A percentile compares a stretch with the other conserved stretches of the same genome.
These are phyloP conservation scores for Microcera coccophila DNA, from an alignment of 2,329 filamentous ascomycete species.

Conservation along the genomic window DNA sequence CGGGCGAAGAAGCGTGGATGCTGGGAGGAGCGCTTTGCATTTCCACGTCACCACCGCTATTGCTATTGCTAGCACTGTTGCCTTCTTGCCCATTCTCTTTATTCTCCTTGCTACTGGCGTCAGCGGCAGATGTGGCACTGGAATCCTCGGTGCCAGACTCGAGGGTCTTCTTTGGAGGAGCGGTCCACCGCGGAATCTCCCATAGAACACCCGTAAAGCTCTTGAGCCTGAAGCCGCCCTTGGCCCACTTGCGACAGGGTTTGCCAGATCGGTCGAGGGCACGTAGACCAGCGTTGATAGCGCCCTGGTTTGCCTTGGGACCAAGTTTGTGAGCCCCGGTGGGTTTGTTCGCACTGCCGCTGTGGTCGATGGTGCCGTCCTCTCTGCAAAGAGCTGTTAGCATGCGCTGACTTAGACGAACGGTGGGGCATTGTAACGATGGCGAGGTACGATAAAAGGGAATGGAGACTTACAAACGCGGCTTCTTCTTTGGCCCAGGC, in stretches of 20 bases:
- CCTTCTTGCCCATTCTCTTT: slow-evolving; percentile 54
- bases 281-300: slow-evolving; percentile 93
- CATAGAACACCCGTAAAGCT: slow-evolving; percentile 87
- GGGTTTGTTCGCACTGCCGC: slow-evolving; percentile 45
- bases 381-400: slow-evolving; percentile 46
- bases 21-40: slow-evolving; percentile 49
- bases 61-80: slow-evolving; percentile 47
- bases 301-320: slow-evolving; percentile 93
- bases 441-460: slow-evolving; percentile 6
- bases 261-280: slow-evolving; percentile 89
- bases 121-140: slow-evolving; percentile 43
- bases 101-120: slow-evolving; percentile 61
- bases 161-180: slow-evolving; percentile 56
- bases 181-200: slow-evolving; percentile 79
- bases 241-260: slow-evolving; percentile 87
- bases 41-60: slow-evolving; percentile 47
- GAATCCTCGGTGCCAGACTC: slow-evolving; percentile 47
- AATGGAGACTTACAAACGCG: slow-evolving; percentile 69
- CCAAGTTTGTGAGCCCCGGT: slow-evolving; percentile 74
- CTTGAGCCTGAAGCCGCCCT: slow-evolving; percentile 78
- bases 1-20: slow-evolving; percentile 50
- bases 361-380: slow-evolving; percentile 59
- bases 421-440: background rate
- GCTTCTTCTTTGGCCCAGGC: slow-evolving; percentile 95
- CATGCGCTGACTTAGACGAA: slow-evolving; percentile 4